phyloP scores from a whole-genome alignment of 1,284 basidiomycete genomes.

The Sporisorium scitamineum region DNA sequence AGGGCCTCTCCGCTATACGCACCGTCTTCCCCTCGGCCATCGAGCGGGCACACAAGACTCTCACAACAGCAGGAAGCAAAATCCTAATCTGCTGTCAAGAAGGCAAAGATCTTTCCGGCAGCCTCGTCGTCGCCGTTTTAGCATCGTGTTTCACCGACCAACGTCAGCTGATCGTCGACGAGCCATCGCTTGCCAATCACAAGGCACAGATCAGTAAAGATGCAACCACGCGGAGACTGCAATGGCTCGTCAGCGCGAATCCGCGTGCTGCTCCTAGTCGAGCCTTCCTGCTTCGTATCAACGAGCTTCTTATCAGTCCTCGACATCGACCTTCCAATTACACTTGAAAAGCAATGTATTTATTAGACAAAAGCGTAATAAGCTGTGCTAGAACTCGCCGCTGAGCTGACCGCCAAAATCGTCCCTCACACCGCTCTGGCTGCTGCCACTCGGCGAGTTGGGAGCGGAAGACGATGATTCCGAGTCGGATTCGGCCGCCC shows the following conservation, averaged over 20 bases:
- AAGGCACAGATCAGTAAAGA: slow-evolving; percentile 71
- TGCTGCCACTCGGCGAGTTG: slow-evolving; percentile 33
- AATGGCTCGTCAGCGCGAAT: slow-evolving; percentile 83
- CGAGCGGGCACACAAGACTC: slow-evolving; percentile 19
- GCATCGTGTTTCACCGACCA: slow-evolving; percentile 63
- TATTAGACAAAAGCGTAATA: background rate
- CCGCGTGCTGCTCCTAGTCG: slow-evolving; percentile 81
- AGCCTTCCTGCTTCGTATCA: slow-evolving; percentile 80
- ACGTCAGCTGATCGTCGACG: slow-evolving; percentile 23
- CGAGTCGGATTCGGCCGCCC: slow-evolving; percentile 32
- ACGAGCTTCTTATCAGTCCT: slow-evolving; percentile 81
- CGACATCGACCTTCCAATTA: slow-evolving; percentile 70
- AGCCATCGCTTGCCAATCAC: background rate
- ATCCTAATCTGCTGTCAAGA: slow-evolving; percentile 43
- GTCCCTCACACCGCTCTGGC: slow-evolving; percentile 71
- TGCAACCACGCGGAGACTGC: slow-evolving; percentile 76
- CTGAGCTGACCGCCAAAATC: slow-evolving; percentile 71
- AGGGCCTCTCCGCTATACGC: slow-evolving; percentile 43
- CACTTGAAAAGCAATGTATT: background rate
- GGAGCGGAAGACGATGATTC: slow-evolving; percentile 27
- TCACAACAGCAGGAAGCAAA: background rate
- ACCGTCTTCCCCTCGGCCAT: slow-evolving; percentile 37
- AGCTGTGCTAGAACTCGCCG: slow-evolving; percentile 9
- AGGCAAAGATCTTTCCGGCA: slow-evolving; percentile 42
- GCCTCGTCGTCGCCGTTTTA: slow-evolving; percentile 43